Conservation (phyloP, 495 filamentous ascomycete species). For the Podospora didyma region DNA sequence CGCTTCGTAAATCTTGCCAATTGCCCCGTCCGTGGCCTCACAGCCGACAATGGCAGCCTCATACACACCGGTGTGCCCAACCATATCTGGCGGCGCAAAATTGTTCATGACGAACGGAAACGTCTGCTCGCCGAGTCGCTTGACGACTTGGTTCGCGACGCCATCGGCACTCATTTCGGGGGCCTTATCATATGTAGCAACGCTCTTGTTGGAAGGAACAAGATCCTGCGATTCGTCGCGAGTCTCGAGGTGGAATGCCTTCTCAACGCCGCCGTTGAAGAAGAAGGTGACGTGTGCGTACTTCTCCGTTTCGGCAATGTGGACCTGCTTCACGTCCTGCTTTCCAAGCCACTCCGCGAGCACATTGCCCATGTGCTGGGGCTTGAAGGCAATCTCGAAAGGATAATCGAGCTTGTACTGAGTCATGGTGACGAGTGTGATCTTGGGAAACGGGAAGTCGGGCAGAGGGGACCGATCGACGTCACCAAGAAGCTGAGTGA, state of each 20-base stretch:
- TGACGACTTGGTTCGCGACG: slow-evolving; percentile 81
- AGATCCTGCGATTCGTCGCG: slow-evolving; percentile 60
- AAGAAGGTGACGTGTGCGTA: slow-evolving; percentile 99
- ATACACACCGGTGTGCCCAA: slow-evolving; percentile 97
- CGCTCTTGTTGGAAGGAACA: slow-evolving; percentile 62
- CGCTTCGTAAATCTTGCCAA: slow-evolving; percentile 82
- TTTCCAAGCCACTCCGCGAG: slow-evolving; percentile 92
- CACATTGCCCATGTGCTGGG: slow-evolving; percentile 94
- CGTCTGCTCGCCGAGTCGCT: slow-evolving; percentile 72
- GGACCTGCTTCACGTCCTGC: slow-evolving; percentile 83
- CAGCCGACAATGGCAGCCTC: slow-evolving; percentile 88
- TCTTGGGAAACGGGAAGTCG: slow-evolving; percentile 93
- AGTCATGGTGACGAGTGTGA: slow-evolving; percentile 94
- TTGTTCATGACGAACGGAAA: slow-evolving; percentile 99
- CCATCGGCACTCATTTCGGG: slow-evolving; percentile 93
- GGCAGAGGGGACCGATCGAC: slow-evolving; percentile 85
- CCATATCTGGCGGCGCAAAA: slow-evolving; percentile 99
- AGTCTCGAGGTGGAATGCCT: slow-evolving; percentile 86
- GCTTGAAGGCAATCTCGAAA: slow-evolving; percentile 89
- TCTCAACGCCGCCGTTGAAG: slow-evolving; percentile 98
- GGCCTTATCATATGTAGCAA: slow-evolving; percentile 93
- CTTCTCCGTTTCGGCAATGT: slow-evolving; percentile 98
- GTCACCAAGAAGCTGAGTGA: slow-evolving; percentile 89
- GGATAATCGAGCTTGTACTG: slow-evolving; percentile 96
- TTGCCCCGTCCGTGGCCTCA: slow-evolving; percentile 84